Conservation (phyloP, 2,329 filamentous ascomycete genomes). For the Ophiostoma himal-ulmi region DNA sequence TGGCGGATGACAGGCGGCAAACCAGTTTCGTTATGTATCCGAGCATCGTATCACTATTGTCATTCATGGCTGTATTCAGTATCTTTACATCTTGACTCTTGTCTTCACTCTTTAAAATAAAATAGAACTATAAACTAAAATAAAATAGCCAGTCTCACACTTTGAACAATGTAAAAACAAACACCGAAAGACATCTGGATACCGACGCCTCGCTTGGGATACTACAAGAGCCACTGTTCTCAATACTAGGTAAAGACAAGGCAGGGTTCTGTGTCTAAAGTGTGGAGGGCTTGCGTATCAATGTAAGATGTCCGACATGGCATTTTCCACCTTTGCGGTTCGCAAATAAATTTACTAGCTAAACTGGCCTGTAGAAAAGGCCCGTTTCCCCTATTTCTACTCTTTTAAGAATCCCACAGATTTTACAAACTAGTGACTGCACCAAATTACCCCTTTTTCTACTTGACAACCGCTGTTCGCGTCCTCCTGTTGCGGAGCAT, state of each 20-base stretch:
- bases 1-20: background rate
- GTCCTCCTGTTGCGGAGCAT: background rate
- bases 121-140: too few relatives aligned
- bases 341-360: background rate
- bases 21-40: too few relatives aligned
- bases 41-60: too few relatives aligned
- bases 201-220: background rate
- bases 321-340: conserved; percentile 7
- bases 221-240: background rate
- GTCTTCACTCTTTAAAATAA: too few relatives aligned
- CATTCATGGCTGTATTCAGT: too few relatives aligned
- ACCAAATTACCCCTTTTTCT: background rate
- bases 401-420: background rate
- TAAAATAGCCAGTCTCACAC: too few relatives aligned
- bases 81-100: too few relatives aligned
- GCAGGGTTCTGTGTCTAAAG: background rate
- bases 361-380: background rate
- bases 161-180: background rate
- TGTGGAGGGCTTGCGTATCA: background rate
- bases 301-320: background rate
- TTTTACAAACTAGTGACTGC: background rate
- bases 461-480: conserved; percentile 1
- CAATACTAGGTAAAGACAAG: background rate
- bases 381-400: conserved; percentile 5
- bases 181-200: background rate